Base-by-base conservation (phyloP, 2,329 filamentous ascomycete genomes). In the Ramichloridium luteum region DNA sequence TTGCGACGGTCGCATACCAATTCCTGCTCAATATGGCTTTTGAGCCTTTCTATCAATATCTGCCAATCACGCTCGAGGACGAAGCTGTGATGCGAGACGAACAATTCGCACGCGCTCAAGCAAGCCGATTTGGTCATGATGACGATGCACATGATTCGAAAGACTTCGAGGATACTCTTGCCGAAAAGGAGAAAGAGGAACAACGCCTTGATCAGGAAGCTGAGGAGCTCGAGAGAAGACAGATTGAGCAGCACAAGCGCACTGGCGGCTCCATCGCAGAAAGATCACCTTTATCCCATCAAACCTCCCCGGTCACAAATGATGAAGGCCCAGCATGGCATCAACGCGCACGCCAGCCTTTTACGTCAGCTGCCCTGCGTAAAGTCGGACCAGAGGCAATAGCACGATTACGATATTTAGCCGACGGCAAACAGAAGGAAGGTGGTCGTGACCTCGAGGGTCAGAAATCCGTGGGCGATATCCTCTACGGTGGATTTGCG, bases 11-110 rank as follows among this genome's bases (percentile, higher is more conserved):
- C 2, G 47, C 83, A 3, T 98, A 80, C 47, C 90, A 98, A 52
- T 57, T 78, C 25, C 60, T 92, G 1, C 66, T 96, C 31, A 93
- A 93, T 54, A 62, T 66, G 32, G 80, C 85, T 0, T 96, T 98
- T 45, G 72, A 73, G 0, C 88, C 90, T 3, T 67, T 98, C 6
- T 77, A 93, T 52, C 74, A 80, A 23, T 93, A 93, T 49, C 64
- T 98, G 3, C 90, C 90, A 0, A 92, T 96, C 41, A 96, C 88
- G 0, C 75, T 96, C 34, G 90, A 98, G 54, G 90, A 96, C 41
- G 88, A 94, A 51, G 90, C 90, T 3, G 82, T 90, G 1, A 63
- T 82, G n/a, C 77, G 88, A 5, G 90, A 98, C 45, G 75, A 88
- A 49, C 82, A 80, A 23, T 98, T 96, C 51, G 78, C 84, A 45